Percentiles rank a stretch among this genome's conserved stretches.
phyloP scores from a whole-genome alignment of 305 asterid species.

The Fraxinus latifolia region DNA sequence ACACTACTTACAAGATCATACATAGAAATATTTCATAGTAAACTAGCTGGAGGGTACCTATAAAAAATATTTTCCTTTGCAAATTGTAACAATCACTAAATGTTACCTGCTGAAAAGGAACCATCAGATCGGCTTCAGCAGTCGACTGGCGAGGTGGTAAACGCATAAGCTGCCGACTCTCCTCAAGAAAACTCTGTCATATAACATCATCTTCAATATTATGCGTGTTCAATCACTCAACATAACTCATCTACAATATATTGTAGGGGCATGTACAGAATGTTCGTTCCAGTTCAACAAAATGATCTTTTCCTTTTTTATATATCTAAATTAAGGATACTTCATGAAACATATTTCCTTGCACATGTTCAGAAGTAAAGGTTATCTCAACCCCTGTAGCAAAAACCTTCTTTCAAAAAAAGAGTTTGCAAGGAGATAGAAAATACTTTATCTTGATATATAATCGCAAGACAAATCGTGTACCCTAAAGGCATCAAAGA shows the following conservation, averaged over 20 bases:
- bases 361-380: neutral
- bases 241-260: conserved; percentile 17
- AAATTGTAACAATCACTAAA: conserved; percentile 1
- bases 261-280: neutral
- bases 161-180: conserved; percentile 94
- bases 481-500: neutral
- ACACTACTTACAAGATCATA: conserved; percentile 11
- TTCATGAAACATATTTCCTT: conserved; percentile 1
- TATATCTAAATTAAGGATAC: conserved; percentile 10
- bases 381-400: conserved; percentile 3
- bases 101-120: conserved; percentile 92
- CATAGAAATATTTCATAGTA: conserved; percentile 4
- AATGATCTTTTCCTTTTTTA: neutral
- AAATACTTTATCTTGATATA: conserved; percentile 4
- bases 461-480: neutral
- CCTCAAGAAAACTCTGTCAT: conserved; percentile 94
- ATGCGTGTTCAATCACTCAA: neutral
- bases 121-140: conserved; percentile 98
- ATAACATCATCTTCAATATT: conserved; percentile 29
- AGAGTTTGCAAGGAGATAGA: conserved; percentile 13
- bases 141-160: conserved; percentile 97
- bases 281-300: conserved; percentile 8
- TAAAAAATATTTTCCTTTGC: conserved; percentile 13
- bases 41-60: conserved; percentile 11
- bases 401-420: conserved; percentile 13